phyloP scores from a whole-genome alignment of 371 early-diverging fungal genomes.

The Mucor velutinosus region DNA sequence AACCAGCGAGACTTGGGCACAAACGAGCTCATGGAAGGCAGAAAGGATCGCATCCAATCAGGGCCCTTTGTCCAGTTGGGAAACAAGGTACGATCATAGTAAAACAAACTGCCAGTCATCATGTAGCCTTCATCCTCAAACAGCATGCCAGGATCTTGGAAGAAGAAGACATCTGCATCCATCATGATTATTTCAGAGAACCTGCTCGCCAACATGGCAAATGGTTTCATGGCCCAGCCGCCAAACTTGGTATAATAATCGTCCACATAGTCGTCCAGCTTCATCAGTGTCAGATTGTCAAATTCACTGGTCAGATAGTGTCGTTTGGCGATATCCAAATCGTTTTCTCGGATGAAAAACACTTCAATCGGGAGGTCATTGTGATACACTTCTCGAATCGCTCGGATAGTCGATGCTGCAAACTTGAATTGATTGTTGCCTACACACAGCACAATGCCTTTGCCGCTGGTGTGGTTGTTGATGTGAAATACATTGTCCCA shows the following conservation, averaged over 20 bases:
- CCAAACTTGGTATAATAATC: slow-evolving; percentile 40
- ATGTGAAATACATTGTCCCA: slow-evolving; percentile 35
- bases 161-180: slow-evolving; percentile 70
- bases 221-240: slow-evolving; percentile 64
- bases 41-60: slow-evolving; percentile 38
- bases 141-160: slow-evolving; percentile 56
- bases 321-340: slow-evolving; percentile 43
- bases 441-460: slow-evolving; percentile 58
- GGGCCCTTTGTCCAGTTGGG: slow-evolving; percentile 29
- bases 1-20: slow-evolving; percentile 35
- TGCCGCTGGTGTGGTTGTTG: slow-evolving; percentile 21
- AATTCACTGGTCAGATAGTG: slow-evolving; percentile 42
- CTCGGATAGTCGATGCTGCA: slow-evolving; percentile 56
- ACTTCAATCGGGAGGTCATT: slow-evolving; percentile 71
- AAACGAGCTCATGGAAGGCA: slow-evolving; percentile 28
- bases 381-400: slow-evolving; percentile 57
- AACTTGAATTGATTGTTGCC: slow-evolving; percentile 66
- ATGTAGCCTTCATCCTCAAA: slow-evolving; percentile 50
- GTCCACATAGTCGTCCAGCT: slow-evolving; percentile 45
- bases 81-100: slow-evolving; percentile 56
- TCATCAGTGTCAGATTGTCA: slow-evolving; percentile 36
- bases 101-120: slow-evolving; percentile 55
- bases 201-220: slow-evolving; percentile 56
- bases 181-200: slow-evolving; percentile 64
- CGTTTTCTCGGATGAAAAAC: slow-evolving; percentile 58